These are phyloP conservation scores for Fusarium sp. DNA, from an alignment of 2,329 filamentous ascomycete genomes.

Conservation along the genomic window DNA sequence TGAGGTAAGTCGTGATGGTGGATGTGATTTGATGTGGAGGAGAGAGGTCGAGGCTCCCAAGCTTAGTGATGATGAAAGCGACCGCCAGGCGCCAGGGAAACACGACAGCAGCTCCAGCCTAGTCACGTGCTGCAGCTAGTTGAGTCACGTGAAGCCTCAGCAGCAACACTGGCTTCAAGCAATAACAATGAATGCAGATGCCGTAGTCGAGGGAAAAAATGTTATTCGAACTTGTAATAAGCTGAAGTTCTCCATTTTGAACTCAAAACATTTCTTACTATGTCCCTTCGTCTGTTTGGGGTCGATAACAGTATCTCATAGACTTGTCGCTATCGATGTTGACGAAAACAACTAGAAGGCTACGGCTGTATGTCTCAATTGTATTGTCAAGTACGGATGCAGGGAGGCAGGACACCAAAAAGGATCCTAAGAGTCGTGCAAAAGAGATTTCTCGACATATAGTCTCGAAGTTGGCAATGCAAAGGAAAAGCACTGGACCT, in stretches of 20 bases:
- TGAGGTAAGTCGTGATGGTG: slow-evolving; percentile 25
- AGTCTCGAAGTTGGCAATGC: no score
- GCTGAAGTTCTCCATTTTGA: rapidly evolving
- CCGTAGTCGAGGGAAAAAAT: neutral
- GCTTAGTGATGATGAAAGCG: slow-evolving; percentile 49
- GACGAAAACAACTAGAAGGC: neutral
- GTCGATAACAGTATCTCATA: neutral
- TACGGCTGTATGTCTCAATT: neutral
- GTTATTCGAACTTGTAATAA: neutral
- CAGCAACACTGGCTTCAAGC: neutral
- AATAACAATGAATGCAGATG: neutral
- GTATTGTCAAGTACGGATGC: neutral
- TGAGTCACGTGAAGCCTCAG: slow-evolving; percentile 25
- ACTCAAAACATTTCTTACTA: rapidly evolving
- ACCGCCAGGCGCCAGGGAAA: slow-evolving; percentile 56
- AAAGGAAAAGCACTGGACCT: neutral
- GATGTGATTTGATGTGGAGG: slow-evolving; percentile 38
- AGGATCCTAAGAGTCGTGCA: no score
- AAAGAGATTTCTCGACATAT: neutral
- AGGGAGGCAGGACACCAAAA: neutral
- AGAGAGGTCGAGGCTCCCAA: slow-evolving; percentile 39
- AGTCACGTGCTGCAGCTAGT: slow-evolving; percentile 43
- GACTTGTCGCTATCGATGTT: neutral
- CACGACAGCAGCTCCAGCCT: slow-evolving; percentile 52
- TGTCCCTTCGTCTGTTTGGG: neutral